These are phyloP conservation scores for Pseudogymnoascus pannorum DNA, from an alignment of 2,329 filamentous ascomycete genomes.

Conservation along the genomic window DNA sequence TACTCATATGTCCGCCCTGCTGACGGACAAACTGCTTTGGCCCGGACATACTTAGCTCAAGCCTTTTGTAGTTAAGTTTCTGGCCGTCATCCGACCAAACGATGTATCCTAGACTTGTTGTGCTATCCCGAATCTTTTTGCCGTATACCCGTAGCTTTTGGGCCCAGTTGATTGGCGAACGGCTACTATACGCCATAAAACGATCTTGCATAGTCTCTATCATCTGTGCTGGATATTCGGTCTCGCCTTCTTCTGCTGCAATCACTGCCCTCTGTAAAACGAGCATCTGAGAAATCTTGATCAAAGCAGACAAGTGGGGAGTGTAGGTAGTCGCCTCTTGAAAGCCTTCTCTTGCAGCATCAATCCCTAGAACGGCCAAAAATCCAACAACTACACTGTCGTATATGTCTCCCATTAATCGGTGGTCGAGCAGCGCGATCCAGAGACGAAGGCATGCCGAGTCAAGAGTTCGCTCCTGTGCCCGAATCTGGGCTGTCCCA, in stretches of 20 bases:
- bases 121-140: constrained; percentile 12
- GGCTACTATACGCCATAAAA: constrained; percentile 14
- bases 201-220: constrained; percentile 14
- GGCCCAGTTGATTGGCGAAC: constrained; percentile 15
- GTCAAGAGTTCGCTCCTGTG: constrained; percentile 5
- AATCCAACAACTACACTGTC: constrained; percentile 13
- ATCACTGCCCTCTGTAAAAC: constrained; percentile 10
- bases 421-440: constrained; percentile 12
- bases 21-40: constrained; percentile 5
- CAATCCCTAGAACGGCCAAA: constrained; percentile 12
- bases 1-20: no score
- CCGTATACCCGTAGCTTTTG: constrained; percentile 12
- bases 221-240: constrained; percentile 7
- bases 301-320: constrained; percentile 9
- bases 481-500: background rate
- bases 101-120: constrained; percentile 11
- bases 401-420: constrained; percentile 11
- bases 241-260: constrained; percentile 9
- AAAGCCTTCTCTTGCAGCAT: background rate
- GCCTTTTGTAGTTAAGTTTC: constrained; percentile 12
- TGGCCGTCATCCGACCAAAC: constrained; percentile 13
- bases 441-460: constrained; percentile 6
- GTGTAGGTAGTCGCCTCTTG: constrained; percentile 10
- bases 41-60: constrained; percentile 12
- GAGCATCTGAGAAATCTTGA: constrained; percentile 12